Evolutionary conservation across 257 asterid species (phyloP), one percentile per base, ranked within the genome.

Genomic region (Mitragyna speciosa): DNA sequence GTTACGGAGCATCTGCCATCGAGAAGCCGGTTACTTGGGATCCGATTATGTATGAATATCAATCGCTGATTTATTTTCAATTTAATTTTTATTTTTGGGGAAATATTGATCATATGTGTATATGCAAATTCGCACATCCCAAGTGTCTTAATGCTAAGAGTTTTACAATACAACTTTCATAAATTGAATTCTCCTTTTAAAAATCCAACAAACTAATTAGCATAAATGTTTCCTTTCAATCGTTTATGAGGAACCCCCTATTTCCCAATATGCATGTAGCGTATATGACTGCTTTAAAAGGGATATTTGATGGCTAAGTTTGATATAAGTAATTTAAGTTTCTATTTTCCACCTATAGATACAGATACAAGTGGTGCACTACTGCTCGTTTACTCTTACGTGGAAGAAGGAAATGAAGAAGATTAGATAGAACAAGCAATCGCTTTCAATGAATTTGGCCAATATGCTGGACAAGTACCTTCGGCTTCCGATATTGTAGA

Each of bases 371-470:
- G 20, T 51, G 10, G n/a, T n/a, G n/a, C n/a, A n/a, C n/a, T n/a
- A n/a, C n/a, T 36, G 41, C 41, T 36, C 4, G 41, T 36, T 36
- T 36, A 36, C 41, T 36, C 41, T 36, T 36, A 2, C 4, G 3
- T 36, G 8, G 63, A 56, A 59, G 76, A 31, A 48, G 76, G 47
- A 36, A 12, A 17, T 54, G 63, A 51, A 52, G 66, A n/a, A n/a
- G n/a, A n/a, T n/a, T n/a, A n/a, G n/a, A 30, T 28, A 2, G 20
- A 74, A 74, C 41, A 54, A 54, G 78, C 20, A 10, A 74, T 75
- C 78, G 39, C 49, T 75, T 43, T 75, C 78, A 58, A 58, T 56
- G 70, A 33, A 75, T 61, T 75, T 58, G 54, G 78, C 48, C 78
- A 75, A 12, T 33, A 58, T 75, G 9, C 12, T 75, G 78, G 52